A percentile compares a stretch with the other conserved stretches of the same genome.
These are phyloP conservation scores for Chlamydomonas incerta DNA, from an alignment of 139 green algal genomes.

Conservation along the genomic window DNA sequence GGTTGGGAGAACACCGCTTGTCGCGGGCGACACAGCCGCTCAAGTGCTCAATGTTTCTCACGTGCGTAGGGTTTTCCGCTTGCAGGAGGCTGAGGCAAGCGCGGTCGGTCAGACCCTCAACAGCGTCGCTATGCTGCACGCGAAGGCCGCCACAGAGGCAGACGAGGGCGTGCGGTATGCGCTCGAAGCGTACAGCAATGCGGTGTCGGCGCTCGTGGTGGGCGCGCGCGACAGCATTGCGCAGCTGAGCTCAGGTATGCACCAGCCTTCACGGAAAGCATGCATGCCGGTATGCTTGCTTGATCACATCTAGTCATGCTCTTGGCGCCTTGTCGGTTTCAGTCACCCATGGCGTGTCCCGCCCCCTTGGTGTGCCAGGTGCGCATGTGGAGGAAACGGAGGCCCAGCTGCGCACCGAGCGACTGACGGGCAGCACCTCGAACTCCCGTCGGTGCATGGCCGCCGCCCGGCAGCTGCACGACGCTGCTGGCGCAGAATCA, in stretches of 20 bases:
- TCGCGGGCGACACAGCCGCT: no score
- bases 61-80: no score
- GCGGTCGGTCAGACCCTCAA: background rate
- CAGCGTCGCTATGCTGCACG: background rate
- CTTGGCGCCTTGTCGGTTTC: no score
- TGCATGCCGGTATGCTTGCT: no score
- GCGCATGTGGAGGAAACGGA: background rate
- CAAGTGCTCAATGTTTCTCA: no score
- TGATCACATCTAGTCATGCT: no score
- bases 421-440: background rate
- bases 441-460: background rate
- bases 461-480: background rate
- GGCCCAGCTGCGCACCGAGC: background rate
- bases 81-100: background rate
- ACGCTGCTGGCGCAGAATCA: background rate
- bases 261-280: no score
- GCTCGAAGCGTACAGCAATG: background rate
- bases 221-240: background rate
- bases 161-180: background rate
- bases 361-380: no score
- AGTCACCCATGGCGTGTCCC: no score
- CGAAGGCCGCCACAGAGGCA: background rate
- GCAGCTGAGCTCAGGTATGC: background rate
- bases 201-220: background rate
- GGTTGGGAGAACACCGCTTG: no score